Evolutionary conservation across 305 asterid species (phyloP), one percentile per base, ranked within the genome.

Genomic region (Andrographis paniculata): DNA sequence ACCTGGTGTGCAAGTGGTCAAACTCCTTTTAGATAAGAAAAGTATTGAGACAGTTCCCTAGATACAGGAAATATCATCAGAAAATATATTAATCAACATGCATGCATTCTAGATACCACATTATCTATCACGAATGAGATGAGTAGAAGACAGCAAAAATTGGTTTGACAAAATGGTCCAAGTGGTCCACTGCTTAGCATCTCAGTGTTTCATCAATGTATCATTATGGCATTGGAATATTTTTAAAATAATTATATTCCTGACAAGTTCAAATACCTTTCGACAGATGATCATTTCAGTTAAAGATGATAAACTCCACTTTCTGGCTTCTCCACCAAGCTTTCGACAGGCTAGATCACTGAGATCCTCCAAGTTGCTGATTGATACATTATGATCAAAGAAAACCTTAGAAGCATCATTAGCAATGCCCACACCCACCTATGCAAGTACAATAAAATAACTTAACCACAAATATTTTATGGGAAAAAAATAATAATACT

Each of bases 391-490:
- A 62, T 83, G 64, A 68, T 91, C 98, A 45, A 17, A 55, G 46
- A 39, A 60, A 41, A 91, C 52, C 62, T 80, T 91, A 48, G 39
- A 22, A 31, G 83, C 91, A 62, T 91, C 98, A 46, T 49, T 59
- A 27, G 79, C 83, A 53, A 91, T 80, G 71, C 75, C 48, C 42
- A 70, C 74, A 39, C 98, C 98, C 72, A 91, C 98, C 98, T 86
- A 65, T 14, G 17, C 53, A 64, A 9, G 52, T 38, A 61, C 13
- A 47, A 64, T 56, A 51, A 41, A 59, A 48, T 52, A 15, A 21
- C 41, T 40, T 52, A 46, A 44, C 18, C 17, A 31, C 21, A 30
- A 14, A 51, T 42, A 14, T 39, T 43, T 36, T 48, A 17, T n/a
- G n/a, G n/a, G n/a, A 16, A 37, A 47, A 56, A 11, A 52, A 5